Evolutionary conservation across 2,329 filamentous ascomycete species (phyloP).

Genomic region (Fusarium subglutinans): DNA sequence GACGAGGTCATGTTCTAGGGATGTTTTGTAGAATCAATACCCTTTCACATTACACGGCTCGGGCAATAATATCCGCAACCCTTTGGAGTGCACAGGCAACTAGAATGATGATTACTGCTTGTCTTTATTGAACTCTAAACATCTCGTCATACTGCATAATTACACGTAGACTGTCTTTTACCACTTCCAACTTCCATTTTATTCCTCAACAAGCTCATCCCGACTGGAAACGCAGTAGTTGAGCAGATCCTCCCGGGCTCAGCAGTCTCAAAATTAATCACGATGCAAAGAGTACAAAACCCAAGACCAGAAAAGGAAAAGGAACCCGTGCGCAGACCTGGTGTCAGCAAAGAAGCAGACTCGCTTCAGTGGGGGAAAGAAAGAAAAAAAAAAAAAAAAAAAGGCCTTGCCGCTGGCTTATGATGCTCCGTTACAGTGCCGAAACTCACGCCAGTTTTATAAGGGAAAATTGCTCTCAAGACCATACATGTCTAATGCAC

Average conservation of each 20-base stretch:
- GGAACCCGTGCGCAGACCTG: not conserved
- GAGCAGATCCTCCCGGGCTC: slow-evolving; percentile 1
- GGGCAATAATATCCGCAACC: not conserved
- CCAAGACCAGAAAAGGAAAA: not conserved
- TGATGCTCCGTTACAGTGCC: slow-evolving; percentile 5
- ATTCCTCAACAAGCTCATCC: not conserved
- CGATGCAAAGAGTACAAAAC: slow-evolving; percentile 13
- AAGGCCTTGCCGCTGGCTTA: not conserved
- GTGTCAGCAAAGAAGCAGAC: not conserved
- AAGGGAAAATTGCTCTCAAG: not conserved
- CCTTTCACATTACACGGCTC: not conserved
- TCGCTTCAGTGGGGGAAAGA: not conserved
- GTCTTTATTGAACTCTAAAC: slow-evolving; percentile 13
- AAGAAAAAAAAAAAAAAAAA: not conserved
- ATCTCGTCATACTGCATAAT: slow-evolving; percentile 36
- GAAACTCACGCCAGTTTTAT: slow-evolving; percentile 13
- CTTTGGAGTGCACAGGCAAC: not conserved
- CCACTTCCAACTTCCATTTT: not conserved
- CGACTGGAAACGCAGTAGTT: not conserved
- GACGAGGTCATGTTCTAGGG: not conserved
- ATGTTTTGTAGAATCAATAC: not conserved
- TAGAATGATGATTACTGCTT: slow-evolving; percentile 27
- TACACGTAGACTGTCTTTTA: slow-evolving; percentile 16
- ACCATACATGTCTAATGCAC: not conserved
- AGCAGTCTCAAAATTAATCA: slow-evolving; percentile 25